These are phyloP conservation scores for Russula olivacea DNA, from an alignment of 768 basidiomycete genomes.

Conservation along the genomic window DNA sequence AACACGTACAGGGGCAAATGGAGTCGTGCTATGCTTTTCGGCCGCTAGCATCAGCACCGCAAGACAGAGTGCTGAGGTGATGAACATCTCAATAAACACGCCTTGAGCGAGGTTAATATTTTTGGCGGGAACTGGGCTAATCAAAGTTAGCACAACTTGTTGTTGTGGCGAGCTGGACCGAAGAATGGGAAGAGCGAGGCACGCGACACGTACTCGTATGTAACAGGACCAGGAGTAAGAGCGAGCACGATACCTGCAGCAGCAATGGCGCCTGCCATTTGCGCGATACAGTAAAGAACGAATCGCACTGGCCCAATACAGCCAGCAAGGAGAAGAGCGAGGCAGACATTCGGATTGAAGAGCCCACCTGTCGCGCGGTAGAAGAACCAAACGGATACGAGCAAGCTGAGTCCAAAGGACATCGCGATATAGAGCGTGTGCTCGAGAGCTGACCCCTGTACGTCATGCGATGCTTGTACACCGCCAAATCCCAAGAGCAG, in stretches of 20 bases:
- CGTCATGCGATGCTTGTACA: slow-evolving; percentile 49
- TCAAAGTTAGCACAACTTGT: not conserved
- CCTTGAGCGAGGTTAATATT: slow-evolving; percentile 50
- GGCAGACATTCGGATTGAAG: slow-evolving; percentile 59
- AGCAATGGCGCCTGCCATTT: slow-evolving; percentile 53
- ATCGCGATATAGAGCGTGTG: slow-evolving; percentile 52
- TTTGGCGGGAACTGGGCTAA: slow-evolving; percentile 42
- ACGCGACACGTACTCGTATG: slow-evolving; percentile 46
- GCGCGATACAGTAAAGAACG: slow-evolving; percentile 54
- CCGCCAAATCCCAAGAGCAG: slow-evolving; percentile 61
- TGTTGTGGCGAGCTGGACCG: too few relatives aligned
- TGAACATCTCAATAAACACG: slow-evolving; percentile 69
- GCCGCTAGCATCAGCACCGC: slow-evolving; percentile 69
- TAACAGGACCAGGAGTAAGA: slow-evolving; percentile 47
- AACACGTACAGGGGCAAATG: slow-evolving; percentile 55
- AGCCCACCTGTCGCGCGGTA: slow-evolving; percentile 55
- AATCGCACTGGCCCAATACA: slow-evolving; percentile 50
- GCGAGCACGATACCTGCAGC: slow-evolving; percentile 51
- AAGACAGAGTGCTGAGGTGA: slow-evolving; percentile 51
- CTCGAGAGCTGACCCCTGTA: slow-evolving; percentile 32
- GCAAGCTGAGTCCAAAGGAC: slow-evolving; percentile 55
- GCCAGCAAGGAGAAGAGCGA: slow-evolving; percentile 51
- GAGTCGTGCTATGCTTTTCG: slow-evolving; percentile 60
- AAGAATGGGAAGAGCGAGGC: too few relatives aligned
- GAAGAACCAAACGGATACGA: slow-evolving; percentile 63